Evolutionary conservation across 257 asterid genomes (phyloP), one percentile per base, ranked within the genome.

Genomic region (Solanum sejunctum): DNA sequence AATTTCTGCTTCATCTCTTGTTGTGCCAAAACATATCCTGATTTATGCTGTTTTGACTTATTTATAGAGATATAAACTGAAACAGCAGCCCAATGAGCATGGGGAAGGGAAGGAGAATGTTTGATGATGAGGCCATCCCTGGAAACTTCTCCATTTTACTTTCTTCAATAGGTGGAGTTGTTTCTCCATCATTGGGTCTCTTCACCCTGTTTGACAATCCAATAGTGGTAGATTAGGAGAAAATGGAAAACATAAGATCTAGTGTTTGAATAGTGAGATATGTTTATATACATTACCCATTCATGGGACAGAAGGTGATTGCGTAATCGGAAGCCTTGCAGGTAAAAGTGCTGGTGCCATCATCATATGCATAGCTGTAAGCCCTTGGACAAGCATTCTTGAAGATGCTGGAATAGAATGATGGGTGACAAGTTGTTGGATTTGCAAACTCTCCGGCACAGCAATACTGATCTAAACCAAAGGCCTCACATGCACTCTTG

Each of bases 361-460:
- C 97, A 72, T 93, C 97, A 82, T 85, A 93, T 77, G 97, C 97
- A 85, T 91, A 94, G 89, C 98, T 92, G 57, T 94, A 92, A 80
- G 97, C 96, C 80, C 91, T 92, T 17, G 97, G 97, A 86, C 95
- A 94, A 49, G 94, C 97, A 72, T 91, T 90, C 87, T 94, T 91
- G 71, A 95, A 95, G 75, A 95, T 90, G 55, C 89, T 89, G 0
- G 98, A 89, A 85, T 95, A 94, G 89, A 91, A 93, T 2, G 98
- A 92, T 9, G 97, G 98, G 28, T 89, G 86, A 67, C 98, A 94
- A 21, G 97, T 93, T 0, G 93, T 39, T 3, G 98, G 98, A 87
- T 94, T 95, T 5, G 96, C 97, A 58, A 90, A 93, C 89, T 92
- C 94, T 16, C 97, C 98, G 5, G 98, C 93, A 88, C 98, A 95